Percentiles rank a stretch among this genome's conserved stretches.
phyloP scores from a whole-genome alignment of 2,329 filamentous ascomycete species.

The Hysterium pulicare region DNA sequence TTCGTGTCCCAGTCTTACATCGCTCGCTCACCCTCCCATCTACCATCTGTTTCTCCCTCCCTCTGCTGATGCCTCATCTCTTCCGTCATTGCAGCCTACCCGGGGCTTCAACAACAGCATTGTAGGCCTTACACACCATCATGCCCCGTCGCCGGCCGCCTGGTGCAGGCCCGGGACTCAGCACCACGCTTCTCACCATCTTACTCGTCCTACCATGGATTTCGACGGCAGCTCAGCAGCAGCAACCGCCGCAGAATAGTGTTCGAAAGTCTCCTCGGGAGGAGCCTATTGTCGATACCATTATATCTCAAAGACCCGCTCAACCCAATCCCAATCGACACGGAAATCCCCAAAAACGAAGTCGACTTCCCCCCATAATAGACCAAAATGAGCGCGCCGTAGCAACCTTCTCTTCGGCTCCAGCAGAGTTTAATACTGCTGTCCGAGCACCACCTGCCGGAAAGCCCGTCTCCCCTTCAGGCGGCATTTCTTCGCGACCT shows the following conservation, averaged over 20 bases:
- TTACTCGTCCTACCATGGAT: conserved; percentile 33
- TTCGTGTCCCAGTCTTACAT: conserved; percentile 6
- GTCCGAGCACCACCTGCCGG: conserved; percentile 86
- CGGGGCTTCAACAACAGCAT: conserved; percentile 22
- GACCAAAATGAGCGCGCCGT: conserved; percentile 82
- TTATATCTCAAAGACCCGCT: conserved; percentile 17
- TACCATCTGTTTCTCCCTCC: conserved; percentile 12
- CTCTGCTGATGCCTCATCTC: conserved; percentile 32
- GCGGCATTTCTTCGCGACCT: conserved; percentile 66
- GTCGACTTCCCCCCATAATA: conserved; percentile 24
- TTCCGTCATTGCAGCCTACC: conserved; percentile 23
- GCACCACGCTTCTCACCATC: conserved; percentile 27
- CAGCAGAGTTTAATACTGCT: conserved; percentile 69
- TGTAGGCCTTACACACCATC: conserved; percentile 19
- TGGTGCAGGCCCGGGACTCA: conserved; percentile 36
- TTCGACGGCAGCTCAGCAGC: conserved; percentile 41
- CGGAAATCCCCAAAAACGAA: conserved; percentile 19
- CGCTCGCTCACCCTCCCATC: conserved; percentile 5
- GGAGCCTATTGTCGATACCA: conserved; percentile 24
- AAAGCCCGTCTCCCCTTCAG: conserved; percentile 43
- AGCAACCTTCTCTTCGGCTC: conserved; percentile 72
- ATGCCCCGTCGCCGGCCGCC: conserved; percentile 42
- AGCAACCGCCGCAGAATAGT: conserved; percentile 32
- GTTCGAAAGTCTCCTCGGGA: conserved; percentile 23
- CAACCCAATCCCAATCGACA: conserved; percentile 16